Evolutionary conservation across 2,329 filamentous ascomycete genomes (phyloP), one percentile per base, ranked within the genome.

Genomic region (Whalleya microplaca): DNA sequence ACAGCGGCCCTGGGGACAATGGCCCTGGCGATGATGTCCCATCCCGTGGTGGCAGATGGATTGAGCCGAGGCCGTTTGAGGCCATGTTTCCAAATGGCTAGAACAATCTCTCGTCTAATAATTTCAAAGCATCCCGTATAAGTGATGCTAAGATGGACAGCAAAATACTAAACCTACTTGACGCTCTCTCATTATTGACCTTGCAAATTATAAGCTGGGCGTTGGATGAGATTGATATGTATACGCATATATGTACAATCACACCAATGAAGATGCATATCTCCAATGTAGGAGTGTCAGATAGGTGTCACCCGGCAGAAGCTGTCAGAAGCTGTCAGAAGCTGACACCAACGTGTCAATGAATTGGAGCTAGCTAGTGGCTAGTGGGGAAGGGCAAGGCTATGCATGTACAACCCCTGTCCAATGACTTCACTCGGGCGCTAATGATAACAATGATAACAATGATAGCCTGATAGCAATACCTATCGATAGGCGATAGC

Each of bases 1-100:
- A 73, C n/a, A 70, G 55, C 14, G 70, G 66, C 18, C 68, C 65
- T 42, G 63, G 57, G 21, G 64, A 65, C 55, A 63, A 65, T 55
- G 61, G 18, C 9, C 59, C 59, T 41, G 63, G 57, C 23, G 64
- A 65, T 55, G 64, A 65, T 54, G 61, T 20, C 9, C 59, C 59
- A 61, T 73, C 66, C 55, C 62, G 62, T 43, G 62, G 56, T 14
- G 67, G 68, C 21, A 69, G 64, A 49, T 63, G 51, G 43, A 70
- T 64, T 57, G 63, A 56, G 55, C 47, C 56, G n/a, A 60, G 62
- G 55, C 65, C 68, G 55, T 66, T 62, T 45, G 66, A 64, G 65
- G 71, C 68, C 71, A 65, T 73, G 58, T 54, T 67, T 62, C 29
- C 53, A 63, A 47, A 48, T 45, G 23, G 44, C 19, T 47, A 27